These are phyloP conservation scores for Aspergillus proliferans DNA, from an alignment of 2,329 filamentous ascomycete species.

Conservation along the genomic window DNA sequence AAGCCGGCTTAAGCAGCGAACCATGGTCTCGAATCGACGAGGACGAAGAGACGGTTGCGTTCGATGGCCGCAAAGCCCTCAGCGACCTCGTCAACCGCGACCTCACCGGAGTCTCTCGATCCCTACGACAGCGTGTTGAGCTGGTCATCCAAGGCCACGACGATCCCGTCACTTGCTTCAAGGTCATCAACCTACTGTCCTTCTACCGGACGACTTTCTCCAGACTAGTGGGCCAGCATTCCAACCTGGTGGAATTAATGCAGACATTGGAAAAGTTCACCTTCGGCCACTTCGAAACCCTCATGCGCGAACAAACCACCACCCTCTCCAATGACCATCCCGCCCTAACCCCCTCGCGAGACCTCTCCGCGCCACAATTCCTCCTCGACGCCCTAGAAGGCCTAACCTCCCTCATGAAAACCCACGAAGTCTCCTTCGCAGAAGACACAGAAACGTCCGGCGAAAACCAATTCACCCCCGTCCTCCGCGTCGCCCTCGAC, in stretches of 20 bases:
- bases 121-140: slow-evolving; percentile 84
- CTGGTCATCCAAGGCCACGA: slow-evolving; percentile 90
- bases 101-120: slow-evolving; percentile 69
- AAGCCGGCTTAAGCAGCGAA: slow-evolving; percentile 73
- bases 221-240: slow-evolving; percentile 65
- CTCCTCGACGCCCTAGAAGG: slow-evolving; percentile 73
- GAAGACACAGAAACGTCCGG: slow-evolving; percentile 45
- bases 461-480: slow-evolving; percentile 65
- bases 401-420: slow-evolving; percentile 72
- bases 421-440: slow-evolving; percentile 72
- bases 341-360: slow-evolving; percentile 61
- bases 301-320: slow-evolving; percentile 65
- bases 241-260: slow-evolving; percentile 64
- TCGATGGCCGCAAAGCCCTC: slow-evolving; percentile 75
- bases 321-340: slow-evolving; percentile 68
- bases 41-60: slow-evolving; percentile 52
- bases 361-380: slow-evolving; percentile 74
- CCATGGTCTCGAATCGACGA: slow-evolving; percentile 65
- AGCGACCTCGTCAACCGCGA: slow-evolving; percentile 83
- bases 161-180: slow-evolving; percentile 81
- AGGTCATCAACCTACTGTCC: slow-evolving; percentile 76
- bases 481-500: slow-evolving; percentile 73
- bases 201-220: slow-evolving; percentile 86
- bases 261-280: slow-evolving; percentile 66
- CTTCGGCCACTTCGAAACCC: slow-evolving; percentile 71